phyloP scores from a whole-genome alignment of 495 filamentous ascomycete genomes.

The Beverwykella pulmonaria region DNA sequence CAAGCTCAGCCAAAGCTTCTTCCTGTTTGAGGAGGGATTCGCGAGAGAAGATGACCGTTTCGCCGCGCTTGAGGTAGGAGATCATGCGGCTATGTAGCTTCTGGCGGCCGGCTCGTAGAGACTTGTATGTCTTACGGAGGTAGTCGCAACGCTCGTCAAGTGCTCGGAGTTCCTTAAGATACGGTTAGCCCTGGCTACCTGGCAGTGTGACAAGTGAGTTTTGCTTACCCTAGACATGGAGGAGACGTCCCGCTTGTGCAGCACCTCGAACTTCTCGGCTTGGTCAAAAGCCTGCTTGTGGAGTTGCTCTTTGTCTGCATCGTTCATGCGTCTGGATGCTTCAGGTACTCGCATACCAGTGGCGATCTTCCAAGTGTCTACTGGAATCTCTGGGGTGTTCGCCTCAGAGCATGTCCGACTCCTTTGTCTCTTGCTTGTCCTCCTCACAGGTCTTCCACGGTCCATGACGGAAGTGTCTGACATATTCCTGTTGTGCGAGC shows the following conservation, averaged over 20 bases:
- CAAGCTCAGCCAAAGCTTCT: slow-evolving; percentile 70
- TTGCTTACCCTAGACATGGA: slow-evolving; percentile 60
- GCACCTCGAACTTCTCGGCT: slow-evolving; percentile 66
- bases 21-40: slow-evolving; percentile 74
- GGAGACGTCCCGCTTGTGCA: slow-evolving; percentile 68
- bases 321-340: slow-evolving; percentile 52
- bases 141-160: slow-evolving; percentile 75
- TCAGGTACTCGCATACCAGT: slow-evolving; percentile 58
- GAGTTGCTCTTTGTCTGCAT: slow-evolving; percentile 56
- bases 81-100: slow-evolving; percentile 71
- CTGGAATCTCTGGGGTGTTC: slow-evolving; percentile 35
- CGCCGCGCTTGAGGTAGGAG: slow-evolving; percentile 65
- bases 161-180: slow-evolving; percentile 61
- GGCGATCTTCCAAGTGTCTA: slow-evolving; percentile 53
- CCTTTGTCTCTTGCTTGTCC: slow-evolving; percentile 42
- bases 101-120: slow-evolving; percentile 66
- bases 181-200: slow-evolving; percentile 2
- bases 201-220: not conserved
- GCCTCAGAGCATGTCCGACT: slow-evolving; percentile 41
- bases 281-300: slow-evolving; percentile 66
- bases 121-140: slow-evolving; percentile 67
- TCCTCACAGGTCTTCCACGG: slow-evolving; percentile 59
- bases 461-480: slow-evolving; percentile 65
- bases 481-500: slow-evolving; percentile 52
- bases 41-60: slow-evolving; percentile 64